A percentile compares a stretch with the other conserved stretches of the same genome.
Conservation (phyloP, 208 protist species). For the Leishmania major region DNA sequence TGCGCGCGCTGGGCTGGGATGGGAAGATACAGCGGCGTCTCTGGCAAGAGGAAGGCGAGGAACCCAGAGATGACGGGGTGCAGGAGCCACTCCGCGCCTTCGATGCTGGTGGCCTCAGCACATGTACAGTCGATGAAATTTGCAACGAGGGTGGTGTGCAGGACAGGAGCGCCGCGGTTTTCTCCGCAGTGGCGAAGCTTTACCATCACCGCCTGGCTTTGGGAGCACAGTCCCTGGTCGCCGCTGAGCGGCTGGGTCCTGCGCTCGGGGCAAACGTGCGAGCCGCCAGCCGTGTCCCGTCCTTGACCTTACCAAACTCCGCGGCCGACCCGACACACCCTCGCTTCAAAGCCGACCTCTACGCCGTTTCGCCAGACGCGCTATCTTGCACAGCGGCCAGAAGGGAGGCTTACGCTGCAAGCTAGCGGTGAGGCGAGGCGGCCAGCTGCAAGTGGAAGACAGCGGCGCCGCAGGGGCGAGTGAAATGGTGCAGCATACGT, state of each 20-base stretch:
- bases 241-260: not conserved
- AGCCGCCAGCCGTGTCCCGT: not conserved
- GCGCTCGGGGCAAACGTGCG: not conserved
- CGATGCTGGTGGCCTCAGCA: not conserved
- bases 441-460: not conserved
- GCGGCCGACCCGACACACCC: slow-evolving; percentile 35
- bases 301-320: slow-evolving; percentile 13
- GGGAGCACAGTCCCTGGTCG: not conserved
- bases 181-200: slow-evolving; percentile 3
- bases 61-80: not conserved
- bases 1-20: slow-evolving; percentile 26
- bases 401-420: not conserved
- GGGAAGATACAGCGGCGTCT: not conserved
- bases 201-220: slow-evolving; percentile 12
- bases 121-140: not conserved
- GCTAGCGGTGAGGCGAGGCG: no score
- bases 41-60: not conserved
- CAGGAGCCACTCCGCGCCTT: not conserved
- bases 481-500: not conserved
- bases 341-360: slow-evolving; percentile 40
- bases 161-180: not conserved
- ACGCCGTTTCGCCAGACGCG: slow-evolving; percentile 17
- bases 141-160: not conserved
- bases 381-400: not conserved
- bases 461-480: not conserved